Base-by-base conservation (phyloP, 1,284 basidiomycete species). In the Singerocomus inundabilis region DNA sequence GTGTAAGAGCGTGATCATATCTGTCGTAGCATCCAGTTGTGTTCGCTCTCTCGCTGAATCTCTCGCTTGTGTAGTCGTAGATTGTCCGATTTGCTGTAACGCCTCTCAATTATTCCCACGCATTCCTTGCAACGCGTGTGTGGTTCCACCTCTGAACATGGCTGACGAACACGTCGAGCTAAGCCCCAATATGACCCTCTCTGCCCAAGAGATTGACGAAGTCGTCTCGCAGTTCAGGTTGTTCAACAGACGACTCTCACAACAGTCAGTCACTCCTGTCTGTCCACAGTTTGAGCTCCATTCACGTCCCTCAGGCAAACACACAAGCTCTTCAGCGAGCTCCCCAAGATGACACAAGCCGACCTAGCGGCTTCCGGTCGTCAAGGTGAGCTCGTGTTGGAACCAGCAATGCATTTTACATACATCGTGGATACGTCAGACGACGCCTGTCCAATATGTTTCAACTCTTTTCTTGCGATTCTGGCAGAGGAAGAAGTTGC, bases 401-500 rank as follows among this genome's bases (percentile, higher is more conserved):
- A 2, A 9, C 34, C 8, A 11, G 7, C 38, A 9, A 37, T 13
- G 16, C 28, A 21, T 13, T 9, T 37, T 34, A 11, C 37, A 4
- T 35, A 29, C 46, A 12, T 46, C 43, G 41, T 30, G 13, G 18
- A 51, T 11, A 30, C 35, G 41, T 32, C 44, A 87, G 86, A 88
- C 52, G 76, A 80, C 6, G 65, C 72, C 15, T 90, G 88, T 59
- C 78, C 86, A 3, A 85, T 90, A 57, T 90, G 87, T 64, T 76
- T 84, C 54, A 84, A 76, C 34, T 70, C 84, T 1, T 81, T 84
- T 57, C 70, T 77, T 21, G 77, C 84, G 7, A 70, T 85, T 21
- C 64, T 90, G n/a, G 76, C 84, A 2, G 85, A 89, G 56, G 85
- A 88, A 62, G 85, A 90, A 67, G 76, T 76, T 41, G 83, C 85